Conservation (phyloP, 106 monocot genomes). For the Amphibolis antarctica region DNA sequence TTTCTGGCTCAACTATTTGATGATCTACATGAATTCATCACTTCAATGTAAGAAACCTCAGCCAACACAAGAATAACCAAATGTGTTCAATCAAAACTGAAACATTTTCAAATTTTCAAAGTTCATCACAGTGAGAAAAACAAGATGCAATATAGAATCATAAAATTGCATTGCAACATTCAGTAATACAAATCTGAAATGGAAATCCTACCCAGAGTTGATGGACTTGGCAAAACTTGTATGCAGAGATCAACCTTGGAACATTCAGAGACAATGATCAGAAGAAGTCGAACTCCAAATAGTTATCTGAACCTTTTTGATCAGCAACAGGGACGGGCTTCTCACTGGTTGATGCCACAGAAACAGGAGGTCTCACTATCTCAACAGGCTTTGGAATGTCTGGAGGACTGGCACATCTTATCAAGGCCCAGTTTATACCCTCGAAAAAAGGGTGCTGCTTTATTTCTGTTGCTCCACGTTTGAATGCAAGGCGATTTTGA, state of each 20-base stretch:
- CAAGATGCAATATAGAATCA: not conserved
- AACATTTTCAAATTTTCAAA: not conserved
- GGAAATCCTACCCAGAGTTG: not conserved
- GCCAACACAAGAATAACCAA: too few species aligned
- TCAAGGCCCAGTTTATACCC: slow-evolving; percentile 17
- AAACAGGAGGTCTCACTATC: not conserved
- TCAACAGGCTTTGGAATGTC: slow-evolving; percentile 10
- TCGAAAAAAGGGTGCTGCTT: slow-evolving; percentile 17
- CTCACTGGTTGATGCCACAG: not conserved
- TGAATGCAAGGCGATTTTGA: slow-evolving; percentile 3
- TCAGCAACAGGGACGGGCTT: not conserved
- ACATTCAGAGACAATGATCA: not conserved
- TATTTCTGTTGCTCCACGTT: slow-evolving; percentile 11
- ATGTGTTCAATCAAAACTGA: not conserved
- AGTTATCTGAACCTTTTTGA: slow-evolving; percentile 7
- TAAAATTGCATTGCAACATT: not conserved
- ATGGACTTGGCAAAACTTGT: not conserved
- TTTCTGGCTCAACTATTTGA: too few species aligned
- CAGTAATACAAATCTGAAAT: not conserved
- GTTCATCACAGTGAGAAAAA: not conserved
- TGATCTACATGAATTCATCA: too few species aligned
- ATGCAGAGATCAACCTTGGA: not conserved
- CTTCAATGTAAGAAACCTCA: too few species aligned
- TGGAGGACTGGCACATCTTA: slow-evolving; percentile 11
- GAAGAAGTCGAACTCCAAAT: slow-evolving; percentile 14